Percentiles rank a stretch among this genome's conserved stretches.
These are phyloP conservation scores for Xeromyces bisporus DNA, from an alignment of 495 filamentous ascomycete genomes.

Conservation along the genomic window DNA sequence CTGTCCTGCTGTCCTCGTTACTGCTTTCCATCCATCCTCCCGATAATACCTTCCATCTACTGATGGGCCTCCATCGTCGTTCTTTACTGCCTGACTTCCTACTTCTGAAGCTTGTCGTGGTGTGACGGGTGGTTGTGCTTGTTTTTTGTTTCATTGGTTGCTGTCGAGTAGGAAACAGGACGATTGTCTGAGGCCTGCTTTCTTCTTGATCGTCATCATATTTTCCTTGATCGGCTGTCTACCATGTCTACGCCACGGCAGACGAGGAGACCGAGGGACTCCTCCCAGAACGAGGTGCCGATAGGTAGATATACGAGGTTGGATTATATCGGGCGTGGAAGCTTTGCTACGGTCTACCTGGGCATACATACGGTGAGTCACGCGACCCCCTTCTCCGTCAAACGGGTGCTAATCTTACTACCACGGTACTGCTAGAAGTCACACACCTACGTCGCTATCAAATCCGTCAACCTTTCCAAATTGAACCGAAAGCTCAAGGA, in stretches of 20 bases:
- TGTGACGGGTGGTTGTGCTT: slow-evolving; percentile 13
- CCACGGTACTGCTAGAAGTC: slow-evolving; percentile 24
- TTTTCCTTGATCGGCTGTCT: too few species aligned
- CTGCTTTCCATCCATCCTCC: too few species aligned
- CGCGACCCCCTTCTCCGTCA: neutral
- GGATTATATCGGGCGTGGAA: slow-evolving; percentile 82
- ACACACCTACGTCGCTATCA: slow-evolving; percentile 72
- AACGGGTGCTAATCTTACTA: neutral
- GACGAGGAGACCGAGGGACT: slow-evolving; percentile 28
- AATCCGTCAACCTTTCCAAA: slow-evolving; percentile 78
- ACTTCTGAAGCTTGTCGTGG: slow-evolving; percentile 28
- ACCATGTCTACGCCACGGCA: slow-evolving; percentile 23
- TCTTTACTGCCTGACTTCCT: slow-evolving; percentile 6
- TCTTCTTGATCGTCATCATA: too few species aligned
- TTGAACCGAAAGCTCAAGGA: slow-evolving; percentile 92
- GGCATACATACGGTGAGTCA: slow-evolving; percentile 65
- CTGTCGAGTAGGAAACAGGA: too few species aligned
- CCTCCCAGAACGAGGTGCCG: slow-evolving; percentile 37
- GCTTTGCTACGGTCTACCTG: slow-evolving; percentile 87
- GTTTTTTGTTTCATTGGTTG: too few species aligned
- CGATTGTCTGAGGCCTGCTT: too few species aligned
- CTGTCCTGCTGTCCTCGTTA: neutral
- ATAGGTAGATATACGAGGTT: slow-evolving; percentile 64
- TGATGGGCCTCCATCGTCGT: slow-evolving; percentile 23
- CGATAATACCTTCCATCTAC: too few species aligned